Conservation (phyloP, 257 asterid genomes). For the Coffea eugenioides region DNA sequence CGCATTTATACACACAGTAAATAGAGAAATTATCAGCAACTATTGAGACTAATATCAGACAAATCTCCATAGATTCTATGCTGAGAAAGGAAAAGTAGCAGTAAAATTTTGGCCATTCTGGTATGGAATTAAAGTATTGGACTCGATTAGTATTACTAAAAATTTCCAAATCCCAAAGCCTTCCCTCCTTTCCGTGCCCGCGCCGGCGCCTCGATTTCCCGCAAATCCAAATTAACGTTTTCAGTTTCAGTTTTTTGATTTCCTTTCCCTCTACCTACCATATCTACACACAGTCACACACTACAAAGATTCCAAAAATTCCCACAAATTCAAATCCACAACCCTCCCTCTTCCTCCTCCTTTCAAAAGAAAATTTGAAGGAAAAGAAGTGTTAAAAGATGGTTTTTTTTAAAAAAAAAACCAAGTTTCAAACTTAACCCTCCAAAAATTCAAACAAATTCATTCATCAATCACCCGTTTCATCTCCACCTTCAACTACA, state of each 20-base stretch:
- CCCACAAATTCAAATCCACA: no score
- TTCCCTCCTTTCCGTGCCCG: slow-evolving; percentile 3
- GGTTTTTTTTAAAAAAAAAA: background rate
- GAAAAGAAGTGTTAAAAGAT: background rate
- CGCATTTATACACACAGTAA: no score
- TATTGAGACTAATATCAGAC: no score
- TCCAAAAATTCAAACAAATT: slow-evolving; percentile 18
- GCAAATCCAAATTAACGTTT: background rate
- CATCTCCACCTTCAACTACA: background rate
- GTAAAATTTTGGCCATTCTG: no score
- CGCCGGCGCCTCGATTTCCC: background rate
- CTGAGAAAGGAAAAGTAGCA: no score
- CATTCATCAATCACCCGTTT: background rate
- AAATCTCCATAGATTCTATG: no score
- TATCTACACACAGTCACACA: no score
- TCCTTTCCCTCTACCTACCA: no score
- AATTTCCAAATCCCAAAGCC: background rate
- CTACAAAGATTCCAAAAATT: background rate
- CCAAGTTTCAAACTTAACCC: slow-evolving; percentile 21
- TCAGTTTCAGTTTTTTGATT: background rate
- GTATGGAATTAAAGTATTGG: no score
- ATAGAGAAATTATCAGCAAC: no score
- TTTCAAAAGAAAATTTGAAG: background rate
- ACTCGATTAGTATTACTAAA: no score
- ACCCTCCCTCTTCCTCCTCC: no score